phyloP scores from a whole-genome alignment of 768 basidiomycete species.

The Fomitopsis serialis region DNA sequence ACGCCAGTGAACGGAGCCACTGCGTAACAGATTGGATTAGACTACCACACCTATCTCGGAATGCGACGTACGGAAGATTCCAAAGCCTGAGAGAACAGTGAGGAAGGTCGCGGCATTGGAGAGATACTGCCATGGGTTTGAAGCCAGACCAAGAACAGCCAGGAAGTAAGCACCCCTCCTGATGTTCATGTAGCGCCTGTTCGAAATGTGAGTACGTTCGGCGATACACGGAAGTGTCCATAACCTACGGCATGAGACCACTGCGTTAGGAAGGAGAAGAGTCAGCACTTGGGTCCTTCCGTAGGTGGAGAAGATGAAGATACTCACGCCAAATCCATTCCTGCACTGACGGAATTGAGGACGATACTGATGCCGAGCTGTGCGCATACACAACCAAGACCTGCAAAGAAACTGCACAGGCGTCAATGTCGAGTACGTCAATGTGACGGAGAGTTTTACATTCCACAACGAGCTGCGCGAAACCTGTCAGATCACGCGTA shows the following conservation, averaged over 20 bases:
- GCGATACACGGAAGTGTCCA: not conserved
- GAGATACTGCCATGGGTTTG: conserved; percentile 3
- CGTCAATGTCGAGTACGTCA: not conserved
- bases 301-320: not conserved
- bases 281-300: not conserved
- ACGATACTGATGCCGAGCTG: conserved; percentile 4
- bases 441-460: not conserved
- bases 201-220: not conserved
- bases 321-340: conserved; percentile 2
- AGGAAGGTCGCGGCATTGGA: conserved; percentile 3
- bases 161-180: conserved; percentile 1
- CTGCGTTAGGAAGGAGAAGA: not conserved
- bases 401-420: not conserved
- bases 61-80: not conserved
- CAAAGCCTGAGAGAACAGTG: not conserved
- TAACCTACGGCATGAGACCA: not conserved
- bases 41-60: too few relatives aligned
- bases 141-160: not conserved
- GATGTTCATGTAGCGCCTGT: conserved; percentile 2
- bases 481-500: not conserved
- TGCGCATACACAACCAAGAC: not conserved
- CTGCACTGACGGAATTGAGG: conserved; percentile 1
- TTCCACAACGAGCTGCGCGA: not conserved
- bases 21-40: not conserved
- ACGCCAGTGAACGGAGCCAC: conserved; percentile 2